Conservation (phyloP, 2,329 filamentous ascomycete species). For the Bipolaris cookei region DNA sequence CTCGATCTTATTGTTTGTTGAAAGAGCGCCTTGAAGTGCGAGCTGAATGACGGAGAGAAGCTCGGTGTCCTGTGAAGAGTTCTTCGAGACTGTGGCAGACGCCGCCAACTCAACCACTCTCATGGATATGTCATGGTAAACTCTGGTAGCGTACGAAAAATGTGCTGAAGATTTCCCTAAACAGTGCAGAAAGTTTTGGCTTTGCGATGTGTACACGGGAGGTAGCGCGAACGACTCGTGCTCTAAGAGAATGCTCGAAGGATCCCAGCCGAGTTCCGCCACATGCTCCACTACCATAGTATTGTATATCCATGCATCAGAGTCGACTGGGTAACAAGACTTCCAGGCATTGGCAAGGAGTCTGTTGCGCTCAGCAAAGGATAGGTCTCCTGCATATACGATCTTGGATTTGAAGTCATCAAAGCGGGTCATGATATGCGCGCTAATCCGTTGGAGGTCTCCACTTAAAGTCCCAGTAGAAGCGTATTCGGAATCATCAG, state of each 20-base stretch:
- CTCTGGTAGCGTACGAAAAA: constrained; percentile 8
- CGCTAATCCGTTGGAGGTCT: background rate
- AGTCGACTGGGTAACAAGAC: constrained; percentile 11
- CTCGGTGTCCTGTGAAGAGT: constrained; percentile 12
- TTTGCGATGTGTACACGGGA: constrained; percentile 16
- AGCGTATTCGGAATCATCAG: background rate
- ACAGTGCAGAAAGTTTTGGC: constrained; percentile 18
- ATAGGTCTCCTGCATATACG: constrained; percentile 2
- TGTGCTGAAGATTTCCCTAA: constrained; percentile 13
- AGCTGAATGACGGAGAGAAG: constrained; percentile 22
- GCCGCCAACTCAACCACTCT: constrained; percentile 19
- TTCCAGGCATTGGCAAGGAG: constrained; percentile 11
- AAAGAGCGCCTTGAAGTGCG: constrained; percentile 18
- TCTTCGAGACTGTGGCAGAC: constrained; percentile 3
- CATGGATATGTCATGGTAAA: constrained; percentile 15
- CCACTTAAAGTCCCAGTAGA: background rate
- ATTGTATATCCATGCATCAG: constrained; percentile 17
- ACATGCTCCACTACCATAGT: constrained; percentile 23
- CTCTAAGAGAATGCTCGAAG: constrained; percentile 10
- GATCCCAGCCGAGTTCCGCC: constrained; percentile 13
- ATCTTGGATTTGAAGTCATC: constrained; percentile 18
- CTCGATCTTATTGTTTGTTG: background rate
- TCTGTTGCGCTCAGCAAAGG: background rate
- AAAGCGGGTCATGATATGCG: constrained; percentile 12
- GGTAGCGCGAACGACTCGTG: constrained; percentile 12